Base-by-base conservation (phyloP, 2,329 filamentous ascomycete species). In the Monosporascus sp. region DNA sequence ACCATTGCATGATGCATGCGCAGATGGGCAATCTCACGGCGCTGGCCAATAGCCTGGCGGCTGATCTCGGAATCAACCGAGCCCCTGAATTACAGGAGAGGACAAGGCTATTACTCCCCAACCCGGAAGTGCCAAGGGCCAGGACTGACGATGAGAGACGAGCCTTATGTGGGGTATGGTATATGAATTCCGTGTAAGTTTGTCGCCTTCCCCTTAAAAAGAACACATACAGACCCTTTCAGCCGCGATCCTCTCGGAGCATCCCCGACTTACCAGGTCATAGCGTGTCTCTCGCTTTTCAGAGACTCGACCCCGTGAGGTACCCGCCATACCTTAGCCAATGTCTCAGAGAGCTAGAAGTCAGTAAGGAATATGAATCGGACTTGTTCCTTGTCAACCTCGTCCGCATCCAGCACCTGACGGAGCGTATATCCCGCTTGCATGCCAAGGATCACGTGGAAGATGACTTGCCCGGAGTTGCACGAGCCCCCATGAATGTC, bases 121-220 rank as follows among this genome's bases (percentile, higher is more conserved):
- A 73, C 22, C 73, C 74, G 0, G 69, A 70, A 17, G 61, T 68
- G 31, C 69, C 72, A 0, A 65, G 60, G 22, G 62, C 65, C 2
- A 72, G 78, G 4, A 78, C 75, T 0, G 73, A 78, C 7, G 80
- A 83, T 40, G 80, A 83, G 56, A 71, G 75, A 9, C 71, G 81
- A n/a, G 71, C 75, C 0, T 68, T 82, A 0, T 67, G 81, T 1
- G 81, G 78, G 0, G 75, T 78, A 2, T 84, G 80, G 75, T 83
- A 81, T 54, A 56, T 83, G 31, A 76, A 71, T 16, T 81, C 78
- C 9, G 72, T 74, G 80, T 83, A 67, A 61, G 76, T 67, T 11
- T 49, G 6, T 36, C 48, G 37, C 14, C 5, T 3, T 22, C 2
- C 11, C 11, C 1, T 34, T 14, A 5, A 14, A 14, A 34, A 11